Base-by-base conservation (phyloP, 768 basidiomycete species). In the Suillus occidentalis region DNA sequence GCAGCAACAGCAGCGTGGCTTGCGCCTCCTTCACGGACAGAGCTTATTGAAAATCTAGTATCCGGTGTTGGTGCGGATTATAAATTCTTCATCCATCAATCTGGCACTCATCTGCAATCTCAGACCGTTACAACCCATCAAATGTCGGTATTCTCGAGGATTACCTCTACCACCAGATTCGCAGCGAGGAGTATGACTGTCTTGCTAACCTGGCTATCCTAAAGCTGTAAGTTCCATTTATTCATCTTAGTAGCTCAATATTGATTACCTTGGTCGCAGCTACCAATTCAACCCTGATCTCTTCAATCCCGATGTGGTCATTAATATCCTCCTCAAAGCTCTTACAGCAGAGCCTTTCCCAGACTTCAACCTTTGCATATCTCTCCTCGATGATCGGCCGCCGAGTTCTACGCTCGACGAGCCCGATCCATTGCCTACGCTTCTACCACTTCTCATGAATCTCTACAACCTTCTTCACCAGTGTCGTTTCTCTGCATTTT, bases 241-340 rank as follows among this genome's bases (percentile, higher is more conserved):
- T 34, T 47, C 59, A 31, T 62, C 60, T 67, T 25, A 43, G 42
- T 45, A 20, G 3, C 25, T n/a, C 60, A 22, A 25, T 57, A 37
- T 16, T 13, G 14, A 57, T 58, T 58, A 20, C 68, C 66, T 25
- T 20, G 61, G 20, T 45, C 47, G 18, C 70, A 97, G 94, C 58
- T 97, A 98, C 80, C 96, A 98, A 75, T 98, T 98, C 80, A 98
- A 98, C 80, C 87, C 93, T 40, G 89, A 93, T 74, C 85, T 97
- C 31, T 92, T 92, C 78, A 97, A 97, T 78, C 87, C 94, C 2
- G 94, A 97, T 73, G 92, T 96, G 25, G 91, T 95, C 70, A 84
- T 96, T 76, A 94, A 97, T 81, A 92, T 98, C 77, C 91, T 99
- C 73, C 85, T 96, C 76, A 96, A 96, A 82, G 85, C 95, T 34